Evolutionary conservation across 768 basidiomycete genomes (phyloP).

Genomic region (Phlegmacium glaucopus): DNA sequence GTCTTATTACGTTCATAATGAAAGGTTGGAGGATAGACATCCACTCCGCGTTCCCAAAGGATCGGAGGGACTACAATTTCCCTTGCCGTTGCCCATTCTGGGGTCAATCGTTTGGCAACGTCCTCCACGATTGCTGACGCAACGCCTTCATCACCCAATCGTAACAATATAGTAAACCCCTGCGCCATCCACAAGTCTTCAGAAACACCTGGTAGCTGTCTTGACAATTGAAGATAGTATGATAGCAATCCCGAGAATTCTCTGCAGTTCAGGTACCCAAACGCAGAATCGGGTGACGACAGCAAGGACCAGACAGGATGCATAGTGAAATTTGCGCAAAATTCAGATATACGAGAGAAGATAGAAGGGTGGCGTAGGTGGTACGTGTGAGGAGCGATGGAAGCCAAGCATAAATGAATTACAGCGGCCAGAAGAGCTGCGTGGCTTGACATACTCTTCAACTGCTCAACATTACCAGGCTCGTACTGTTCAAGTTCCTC

Average conservation of each 20-base stretch:
- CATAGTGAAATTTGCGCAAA: constrained; percentile 46
- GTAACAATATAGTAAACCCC: constrained; percentile 50
- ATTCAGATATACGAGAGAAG: constrained; percentile 50
- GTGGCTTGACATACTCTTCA: constrained; percentile 30
- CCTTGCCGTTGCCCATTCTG: constrained; percentile 37
- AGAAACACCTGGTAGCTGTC: constrained; percentile 50
- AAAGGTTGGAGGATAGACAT: constrained; percentile 57
- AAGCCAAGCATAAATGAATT: constrained; percentile 64
- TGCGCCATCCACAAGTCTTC: constrained; percentile 66
- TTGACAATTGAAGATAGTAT: constrained; percentile 57
- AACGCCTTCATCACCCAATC: constrained; percentile 63
- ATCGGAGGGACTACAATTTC: constrained; percentile 33
- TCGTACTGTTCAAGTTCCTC: constrained; percentile 22
- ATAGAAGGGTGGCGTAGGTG: constrained; percentile 52
- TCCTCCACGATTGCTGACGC: constrained; percentile 42
- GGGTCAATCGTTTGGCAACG: constrained; percentile 33
- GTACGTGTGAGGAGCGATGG: constrained; percentile 41
- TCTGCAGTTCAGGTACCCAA: constrained; percentile 38
- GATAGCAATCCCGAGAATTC: constrained; percentile 53
- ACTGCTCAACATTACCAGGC: constrained; percentile 10
- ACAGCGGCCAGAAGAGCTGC: constrained; percentile 41
- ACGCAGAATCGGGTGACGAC: constrained; percentile 16
- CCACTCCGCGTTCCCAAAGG: constrained; percentile 52
- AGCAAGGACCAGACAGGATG: constrained; percentile 50
- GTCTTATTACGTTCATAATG: constrained; percentile 43